Conservation (phyloP, 2,329 filamentous ascomycete species). For the Emmonsiellopsis sp. region DNA sequence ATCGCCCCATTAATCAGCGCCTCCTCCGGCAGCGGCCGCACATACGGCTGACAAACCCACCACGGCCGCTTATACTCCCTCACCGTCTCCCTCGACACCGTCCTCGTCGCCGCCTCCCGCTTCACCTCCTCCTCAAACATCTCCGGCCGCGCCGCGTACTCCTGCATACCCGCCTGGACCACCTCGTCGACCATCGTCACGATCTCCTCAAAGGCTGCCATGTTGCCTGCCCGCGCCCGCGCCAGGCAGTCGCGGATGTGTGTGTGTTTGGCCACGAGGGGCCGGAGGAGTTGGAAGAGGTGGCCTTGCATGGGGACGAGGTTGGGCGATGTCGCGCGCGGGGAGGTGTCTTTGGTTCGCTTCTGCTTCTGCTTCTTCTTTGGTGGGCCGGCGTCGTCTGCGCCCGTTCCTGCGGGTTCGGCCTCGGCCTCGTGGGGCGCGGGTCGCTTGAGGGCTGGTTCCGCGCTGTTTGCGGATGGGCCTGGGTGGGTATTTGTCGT, state of each 20-base stretch:
- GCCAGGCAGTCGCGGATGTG: conserved; percentile 81
- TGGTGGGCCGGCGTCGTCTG: conserved; percentile 38
- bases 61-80: conserved; percentile 69
- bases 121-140: conserved; percentile 26
- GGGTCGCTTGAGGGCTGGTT: too few relatives aligned
- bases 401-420: conserved; percentile 8
- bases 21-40: conserved; percentile 78
- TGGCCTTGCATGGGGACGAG: conserved; percentile 79
- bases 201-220: conserved; percentile 68
- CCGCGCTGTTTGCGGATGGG: conserved; percentile 13
- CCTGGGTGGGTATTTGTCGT: conserved; percentile 16
- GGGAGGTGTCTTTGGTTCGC: conserved; percentile 30
- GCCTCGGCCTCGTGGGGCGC: neutral
- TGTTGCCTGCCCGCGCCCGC: conserved; percentile 56
- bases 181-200: conserved; percentile 65
- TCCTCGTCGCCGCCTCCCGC: conserved; percentile 19
- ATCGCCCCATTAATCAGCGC: conserved; percentile 75
- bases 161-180: conserved; percentile 62
- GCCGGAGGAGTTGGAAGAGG: conserved; percentile 81
- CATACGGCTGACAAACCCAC: conserved; percentile 84
- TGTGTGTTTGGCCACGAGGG: conserved; percentile 70
- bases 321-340: conserved; percentile 52
- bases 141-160: conserved; percentile 46
- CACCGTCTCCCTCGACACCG: conserved; percentile 51
- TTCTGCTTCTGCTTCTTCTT: conserved; percentile 36